These are phyloP conservation scores for Ustilago xerochloae DNA, from an alignment of 1,284 basidiomycete species.

Conservation along the genomic window DNA sequence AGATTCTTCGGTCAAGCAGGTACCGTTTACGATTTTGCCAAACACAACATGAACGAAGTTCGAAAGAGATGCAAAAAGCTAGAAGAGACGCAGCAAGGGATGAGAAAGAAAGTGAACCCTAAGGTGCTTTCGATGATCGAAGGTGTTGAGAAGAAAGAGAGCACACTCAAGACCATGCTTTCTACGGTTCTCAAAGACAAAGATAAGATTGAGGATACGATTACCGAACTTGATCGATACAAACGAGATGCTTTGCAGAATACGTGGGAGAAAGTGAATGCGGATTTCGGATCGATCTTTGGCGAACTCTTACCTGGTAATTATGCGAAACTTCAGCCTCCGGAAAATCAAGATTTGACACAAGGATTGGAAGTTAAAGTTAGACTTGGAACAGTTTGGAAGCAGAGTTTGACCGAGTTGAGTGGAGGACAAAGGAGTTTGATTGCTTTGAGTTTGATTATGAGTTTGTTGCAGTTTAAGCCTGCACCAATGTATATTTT, in stretches of 20 bases:
- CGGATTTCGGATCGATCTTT: slow-evolving; percentile 95
- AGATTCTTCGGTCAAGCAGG: slow-evolving; percentile 83
- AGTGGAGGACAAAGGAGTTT: slow-evolving; percentile 96
- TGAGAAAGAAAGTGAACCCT: slow-evolving; percentile 94
- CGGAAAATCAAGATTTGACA: slow-evolving; percentile 91
- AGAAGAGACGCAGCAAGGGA: slow-evolving; percentile 81
- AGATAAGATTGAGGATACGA: slow-evolving; percentile 93
- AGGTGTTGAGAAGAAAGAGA: slow-evolving; percentile 95
- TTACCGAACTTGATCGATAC: slow-evolving; percentile 90
- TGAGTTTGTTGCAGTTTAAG: slow-evolving; percentile 97
- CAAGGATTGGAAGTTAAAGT: slow-evolving; percentile 98
- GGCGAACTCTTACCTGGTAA: slow-evolving; percentile 95
- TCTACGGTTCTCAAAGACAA: slow-evolving; percentile 91
- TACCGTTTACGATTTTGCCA: slow-evolving; percentile 83
- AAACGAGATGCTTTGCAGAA: slow-evolving; percentile 92
- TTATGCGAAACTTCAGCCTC: slow-evolving; percentile 92
- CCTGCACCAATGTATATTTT: slow-evolving; percentile 99
- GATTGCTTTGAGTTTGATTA: slow-evolving; percentile 95
- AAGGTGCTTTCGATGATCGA: slow-evolving; percentile 98
- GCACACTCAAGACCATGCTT: slow-evolving; percentile 86
- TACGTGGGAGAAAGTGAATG: slow-evolving; percentile 94
- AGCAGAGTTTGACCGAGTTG: slow-evolving; percentile 93
- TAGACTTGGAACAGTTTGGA: slow-evolving; percentile 92
- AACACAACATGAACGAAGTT: slow-evolving; percentile 77
- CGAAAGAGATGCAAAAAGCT: slow-evolving; percentile 80